These are phyloP conservation scores for Moesziomyces globuligerus DNA, from an alignment of 1,284 basidiomycete genomes.

Conservation along the genomic window DNA sequence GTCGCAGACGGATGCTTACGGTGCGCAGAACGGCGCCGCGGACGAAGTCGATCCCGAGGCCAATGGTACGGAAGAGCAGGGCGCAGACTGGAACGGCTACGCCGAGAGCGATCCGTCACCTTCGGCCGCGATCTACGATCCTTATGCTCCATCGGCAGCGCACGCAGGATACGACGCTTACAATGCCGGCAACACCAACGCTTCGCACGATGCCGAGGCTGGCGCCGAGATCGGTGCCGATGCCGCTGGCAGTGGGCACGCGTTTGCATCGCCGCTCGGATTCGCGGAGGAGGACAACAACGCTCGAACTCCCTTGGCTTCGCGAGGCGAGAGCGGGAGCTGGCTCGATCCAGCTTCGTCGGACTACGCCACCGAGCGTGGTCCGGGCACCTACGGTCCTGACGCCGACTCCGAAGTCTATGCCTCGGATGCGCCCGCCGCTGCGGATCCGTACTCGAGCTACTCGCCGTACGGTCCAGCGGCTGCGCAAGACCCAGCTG, in stretches of 20 bases:
- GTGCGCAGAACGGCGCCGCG: neutral
- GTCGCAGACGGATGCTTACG: constrained; percentile 1
- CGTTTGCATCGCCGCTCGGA: neutral
- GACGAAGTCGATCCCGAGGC: constrained; percentile 5
- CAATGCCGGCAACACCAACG: neutral
- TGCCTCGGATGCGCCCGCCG: neutral
- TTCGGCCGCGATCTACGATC: constrained; percentile 2
- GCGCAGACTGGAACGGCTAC: constrained; percentile 17
- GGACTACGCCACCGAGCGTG: constrained; percentile 7
- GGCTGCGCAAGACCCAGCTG: constrained; percentile 3
- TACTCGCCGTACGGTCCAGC: constrained; percentile 16
- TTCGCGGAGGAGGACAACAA: constrained; percentile 19
- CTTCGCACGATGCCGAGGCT: too few species aligned
- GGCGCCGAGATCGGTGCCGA: constrained; percentile 1
- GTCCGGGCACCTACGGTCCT: constrained; percentile 13
- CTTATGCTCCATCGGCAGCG: constrained; percentile 7
- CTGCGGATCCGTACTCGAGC: constrained; percentile 7
- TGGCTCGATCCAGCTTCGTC: constrained; percentile 18
- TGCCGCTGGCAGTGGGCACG: neutral
- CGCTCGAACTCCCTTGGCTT: constrained; percentile 25
- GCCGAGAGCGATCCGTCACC: constrained; percentile 8
- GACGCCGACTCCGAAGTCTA: constrained; percentile 8
- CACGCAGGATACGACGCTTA: constrained; percentile 8
- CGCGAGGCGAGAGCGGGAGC: constrained; percentile 16
- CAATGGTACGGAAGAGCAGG: constrained; percentile 6